phyloP scores from a whole-genome alignment of 2,329 filamentous ascomycete species.

The Mariannaea elegans region DNA sequence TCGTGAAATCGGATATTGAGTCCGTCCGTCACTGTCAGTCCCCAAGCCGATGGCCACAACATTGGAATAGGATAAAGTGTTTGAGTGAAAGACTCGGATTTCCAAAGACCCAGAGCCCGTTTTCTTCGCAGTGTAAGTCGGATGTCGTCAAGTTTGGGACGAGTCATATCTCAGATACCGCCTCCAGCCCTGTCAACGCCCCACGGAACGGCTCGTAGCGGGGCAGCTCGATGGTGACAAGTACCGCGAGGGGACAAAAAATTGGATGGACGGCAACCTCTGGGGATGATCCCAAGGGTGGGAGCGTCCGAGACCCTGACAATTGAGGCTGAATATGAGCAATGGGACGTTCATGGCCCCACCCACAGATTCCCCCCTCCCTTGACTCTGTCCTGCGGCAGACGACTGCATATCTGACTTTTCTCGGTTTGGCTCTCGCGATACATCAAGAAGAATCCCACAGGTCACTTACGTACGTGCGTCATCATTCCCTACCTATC shows the following conservation, averaged over 20 bases:
- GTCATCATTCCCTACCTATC: background rate
- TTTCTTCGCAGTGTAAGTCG: background rate
- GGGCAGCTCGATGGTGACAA: background rate
- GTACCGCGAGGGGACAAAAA: background rate
- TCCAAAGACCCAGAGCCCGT: background rate
- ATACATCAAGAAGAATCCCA: background rate
- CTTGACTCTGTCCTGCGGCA: background rate
- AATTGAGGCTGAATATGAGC: background rate
- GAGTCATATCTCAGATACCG: background rate
- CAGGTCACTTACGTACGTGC: slow-evolving; percentile 12
- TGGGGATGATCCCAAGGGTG: background rate
- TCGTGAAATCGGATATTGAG: background rate
- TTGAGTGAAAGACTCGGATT: background rate
- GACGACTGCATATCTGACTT: slow-evolving; percentile 11
- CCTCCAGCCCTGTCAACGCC: background rate
- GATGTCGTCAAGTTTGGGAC: background rate
- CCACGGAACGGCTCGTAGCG: background rate
- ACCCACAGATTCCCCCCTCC: background rate
- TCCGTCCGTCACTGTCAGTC: background rate
- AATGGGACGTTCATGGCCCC: background rate
- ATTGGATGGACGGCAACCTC: background rate
- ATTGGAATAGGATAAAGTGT: background rate
- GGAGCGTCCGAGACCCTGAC: background rate
- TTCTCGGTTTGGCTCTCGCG: slow-evolving; percentile 1
- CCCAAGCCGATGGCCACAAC: background rate